Base-by-base conservation (phyloP, 2,329 filamentous ascomycete genomes). In the Paecilomyces sp. region DNA sequence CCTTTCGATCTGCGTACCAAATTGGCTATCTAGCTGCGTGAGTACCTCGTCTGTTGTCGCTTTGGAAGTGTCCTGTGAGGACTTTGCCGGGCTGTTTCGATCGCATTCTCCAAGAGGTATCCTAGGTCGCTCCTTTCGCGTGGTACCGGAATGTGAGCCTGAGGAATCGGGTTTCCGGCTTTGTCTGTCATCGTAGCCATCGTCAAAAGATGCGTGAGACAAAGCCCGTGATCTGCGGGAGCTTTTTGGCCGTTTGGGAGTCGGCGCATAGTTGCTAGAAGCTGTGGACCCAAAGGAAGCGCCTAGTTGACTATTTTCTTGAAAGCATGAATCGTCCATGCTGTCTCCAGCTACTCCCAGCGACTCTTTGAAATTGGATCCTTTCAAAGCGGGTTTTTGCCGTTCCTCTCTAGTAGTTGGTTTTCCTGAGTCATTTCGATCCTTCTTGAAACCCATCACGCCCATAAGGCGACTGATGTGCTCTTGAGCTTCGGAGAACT, bases 401-500 rank as follows among this genome's bases (percentile, higher is more conserved):
- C 60, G 63, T 25, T 58, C 58, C 3, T 66, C 64, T 65, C 64
- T 66, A 56, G 54, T 63, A 24, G 61, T 56, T 31, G 56, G 4
- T 47, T 60, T 57, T 47, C 62, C 56, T 15, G 9, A 65, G 64
- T 50, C 58, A 58, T 11, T 65, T 30, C 51, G 30, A 2, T 68
- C 65, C 3, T 67, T 60, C 5, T 68, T 67, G 57, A 74, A 73
- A 1, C 72, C 73, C 73, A 75, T 76, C 1, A 76, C 72, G 15
- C 64, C 66, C 73, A 76, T 76, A 3, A 76, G 60, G 12, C 71
- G 68, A 13, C 69, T 65, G 24, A 75, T 76, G 54, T 76, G 71
- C 57, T 76, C 71, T 57, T 75, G 74, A 1, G 73, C 74, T 59
- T 75, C 73, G 1, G 70, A 73, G 36, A 76, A 75, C 58, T 76